Conservation (phyloP, 1,284 basidiomycete genomes). For the Cutaneotrichosporon dermatis region DNA sequence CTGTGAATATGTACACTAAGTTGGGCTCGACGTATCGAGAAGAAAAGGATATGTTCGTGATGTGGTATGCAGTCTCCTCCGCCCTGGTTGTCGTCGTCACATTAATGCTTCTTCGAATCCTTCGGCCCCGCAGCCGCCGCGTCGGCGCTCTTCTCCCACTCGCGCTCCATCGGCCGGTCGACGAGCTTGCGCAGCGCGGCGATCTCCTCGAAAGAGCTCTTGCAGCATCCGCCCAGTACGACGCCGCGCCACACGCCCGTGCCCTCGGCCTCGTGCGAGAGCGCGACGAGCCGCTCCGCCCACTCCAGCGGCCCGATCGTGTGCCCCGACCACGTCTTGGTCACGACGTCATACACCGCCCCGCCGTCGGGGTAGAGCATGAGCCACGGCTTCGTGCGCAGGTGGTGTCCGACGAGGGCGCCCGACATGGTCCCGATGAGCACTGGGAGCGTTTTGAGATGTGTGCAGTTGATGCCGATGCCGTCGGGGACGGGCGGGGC, state of each 20-base stretch:
- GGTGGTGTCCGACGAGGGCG: background rate
- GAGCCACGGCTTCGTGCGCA: slow-evolving; percentile 38
- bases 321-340: slow-evolving; percentile 52
- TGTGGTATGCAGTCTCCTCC: no score
- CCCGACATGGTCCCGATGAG: slow-evolving; percentile 43
- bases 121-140: no score
- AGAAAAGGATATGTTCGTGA: no score
- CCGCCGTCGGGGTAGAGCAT: slow-evolving; percentile 72
- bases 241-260: slow-evolving; percentile 55
- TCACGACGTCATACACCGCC: slow-evolving; percentile 55
- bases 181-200: slow-evolving; percentile 26
- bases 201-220: slow-evolving; percentile 59
- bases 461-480: slow-evolving; percentile 70
- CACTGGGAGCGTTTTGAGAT: slow-evolving; percentile 45
- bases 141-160: background rate
- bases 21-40: no score
- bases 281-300: slow-evolving; percentile 50
- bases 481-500: slow-evolving; percentile 49
- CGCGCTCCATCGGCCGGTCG: background rate
- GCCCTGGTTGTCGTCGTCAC: no score
- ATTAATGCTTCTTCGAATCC: no score
- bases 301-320: slow-evolving; percentile 43
- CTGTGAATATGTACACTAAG: no score
- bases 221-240: slow-evolving; percentile 70
- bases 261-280: slow-evolving; percentile 33